phyloP scores from a whole-genome alignment of 1,284 basidiomycete species.

The Exobasidium cylindrosporum region DNA sequence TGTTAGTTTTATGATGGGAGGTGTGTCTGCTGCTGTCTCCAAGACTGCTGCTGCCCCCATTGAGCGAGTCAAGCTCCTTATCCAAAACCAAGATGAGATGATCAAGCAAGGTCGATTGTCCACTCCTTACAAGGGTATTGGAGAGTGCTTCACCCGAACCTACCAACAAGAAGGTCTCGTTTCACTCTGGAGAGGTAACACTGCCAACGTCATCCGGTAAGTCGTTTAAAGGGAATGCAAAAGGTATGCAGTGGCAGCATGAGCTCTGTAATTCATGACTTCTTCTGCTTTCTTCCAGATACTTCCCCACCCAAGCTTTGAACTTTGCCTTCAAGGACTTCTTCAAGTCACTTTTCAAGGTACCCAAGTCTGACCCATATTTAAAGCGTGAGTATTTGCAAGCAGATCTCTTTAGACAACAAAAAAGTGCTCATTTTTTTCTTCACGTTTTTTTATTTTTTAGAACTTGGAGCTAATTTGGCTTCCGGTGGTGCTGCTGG shows the following conservation, averaged over 20 bases:
- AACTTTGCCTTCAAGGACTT: conserved; percentile 56
- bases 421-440: no score
- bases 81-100: conserved; percentile 57
- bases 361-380: conserved; percentile 54
- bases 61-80: conserved; percentile 55
- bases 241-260: no score
- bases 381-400: conserved; percentile 34
- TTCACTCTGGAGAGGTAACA: conserved; percentile 56
- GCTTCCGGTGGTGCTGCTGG: conserved; percentile 56
- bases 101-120: conserved; percentile 56
- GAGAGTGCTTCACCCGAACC: conserved; percentile 55
- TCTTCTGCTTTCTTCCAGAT: conserved; percentile 15
- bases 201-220: conserved; percentile 54
- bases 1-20: conserved; percentile 44
- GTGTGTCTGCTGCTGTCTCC: conserved; percentile 56
- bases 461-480: conserved; percentile 51
- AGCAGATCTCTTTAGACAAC: no score
- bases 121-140: conserved; percentile 55
- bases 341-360: conserved; percentile 55
- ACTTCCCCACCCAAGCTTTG: conserved; percentile 55
- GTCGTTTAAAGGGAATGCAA: not conserved
- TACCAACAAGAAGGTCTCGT: conserved; percentile 55
- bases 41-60: conserved; percentile 56
- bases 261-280: not conserved
- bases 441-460: not conserved